Evolutionary conservation across 2,329 filamentous ascomycete species (phyloP).

Genomic region (Neopestalotiopsis clavispora): DNA sequence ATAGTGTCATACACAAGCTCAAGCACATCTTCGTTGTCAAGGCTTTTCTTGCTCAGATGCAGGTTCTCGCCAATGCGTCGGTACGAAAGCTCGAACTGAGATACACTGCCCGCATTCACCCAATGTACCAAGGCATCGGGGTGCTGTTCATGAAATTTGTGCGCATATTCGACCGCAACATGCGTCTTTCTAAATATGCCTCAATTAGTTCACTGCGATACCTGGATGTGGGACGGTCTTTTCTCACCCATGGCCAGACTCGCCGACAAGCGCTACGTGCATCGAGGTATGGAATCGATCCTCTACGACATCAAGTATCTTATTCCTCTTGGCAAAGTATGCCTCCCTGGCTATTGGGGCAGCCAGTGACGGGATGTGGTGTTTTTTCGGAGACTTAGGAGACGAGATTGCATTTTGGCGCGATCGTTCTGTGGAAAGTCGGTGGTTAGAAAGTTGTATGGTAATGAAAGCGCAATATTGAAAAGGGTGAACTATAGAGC

Average conservation of each 20-base stretch:
- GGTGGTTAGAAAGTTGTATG: too few relatives aligned
- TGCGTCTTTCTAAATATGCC: neutral
- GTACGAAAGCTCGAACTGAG: constrained; percentile 4
- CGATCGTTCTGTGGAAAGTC: neutral
- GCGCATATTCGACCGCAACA: neutral
- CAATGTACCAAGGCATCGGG: neutral
- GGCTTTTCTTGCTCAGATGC: neutral
- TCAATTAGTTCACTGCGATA: too few relatives aligned
- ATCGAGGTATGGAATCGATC: neutral
- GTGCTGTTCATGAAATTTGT: neutral
- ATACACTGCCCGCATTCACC: neutral
- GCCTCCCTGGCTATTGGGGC: neutral
- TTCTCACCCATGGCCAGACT: constrained; percentile 1
- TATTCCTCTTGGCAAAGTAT: neutral
- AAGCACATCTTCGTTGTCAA: neutral
- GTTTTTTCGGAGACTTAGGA: neutral
- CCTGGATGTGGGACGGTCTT: too few relatives aligned
- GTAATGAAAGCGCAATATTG: too few relatives aligned
- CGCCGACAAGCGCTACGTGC: neutral
- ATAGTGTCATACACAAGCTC: neutral
- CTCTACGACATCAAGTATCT: neutral
- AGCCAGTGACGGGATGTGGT: neutral
- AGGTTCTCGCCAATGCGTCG: neutral
- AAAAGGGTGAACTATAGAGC: too few relatives aligned
- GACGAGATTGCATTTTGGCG: neutral